Evolutionary conservation across 2,329 filamentous ascomycete genomes (phyloP), one percentile per base, ranked within the genome.

Genomic region (Fusarium citri): DNA sequence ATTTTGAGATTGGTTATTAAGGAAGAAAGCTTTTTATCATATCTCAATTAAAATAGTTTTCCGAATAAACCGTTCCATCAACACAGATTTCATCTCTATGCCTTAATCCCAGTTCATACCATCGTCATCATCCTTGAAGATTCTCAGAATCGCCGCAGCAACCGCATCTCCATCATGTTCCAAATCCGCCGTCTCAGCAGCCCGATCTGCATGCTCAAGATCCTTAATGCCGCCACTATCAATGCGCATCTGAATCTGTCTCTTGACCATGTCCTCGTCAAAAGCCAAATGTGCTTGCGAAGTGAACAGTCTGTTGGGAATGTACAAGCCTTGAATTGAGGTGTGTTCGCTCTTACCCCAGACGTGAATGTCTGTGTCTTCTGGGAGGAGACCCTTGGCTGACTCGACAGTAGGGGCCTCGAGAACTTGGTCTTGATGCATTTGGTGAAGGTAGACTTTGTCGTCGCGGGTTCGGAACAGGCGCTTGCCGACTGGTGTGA

Each of bases 211-310:
- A 69, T 89, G 83, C 31, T 86, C 86, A 59, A 90, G 83, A 56
- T 88, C 84, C 70, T 92, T 88, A 10, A 94, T 84, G 0, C 90
- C 90, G 23, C 83, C 83, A 47, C 83, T 81, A 43, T 88, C 81
- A 62, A 91, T 83, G 64, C 92, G 83, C 72, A 84, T 82, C 68
- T 85, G 82, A 51, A 94, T 81, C 57, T 94, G 79, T 65, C 91
- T 86, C 49, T 80, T 83, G 55, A 93, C 87, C 76, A 94, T 93
- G 28, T 88, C 86, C 71, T 87, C 84, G 23, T 86, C 90, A 76
- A 94, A 94, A 64, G 94, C 93, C 2, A 94, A 88, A 76, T 96
- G 93, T 0, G 92, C 93, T 80, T 96, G 93, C 3, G 94, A 86
- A 1, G 91, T 90, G 59, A 96, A 90, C 22, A 94, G 80, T 23